Conservation (phyloP, 2,329 filamentous ascomycete species). For the Lojkania enalia region DNA sequence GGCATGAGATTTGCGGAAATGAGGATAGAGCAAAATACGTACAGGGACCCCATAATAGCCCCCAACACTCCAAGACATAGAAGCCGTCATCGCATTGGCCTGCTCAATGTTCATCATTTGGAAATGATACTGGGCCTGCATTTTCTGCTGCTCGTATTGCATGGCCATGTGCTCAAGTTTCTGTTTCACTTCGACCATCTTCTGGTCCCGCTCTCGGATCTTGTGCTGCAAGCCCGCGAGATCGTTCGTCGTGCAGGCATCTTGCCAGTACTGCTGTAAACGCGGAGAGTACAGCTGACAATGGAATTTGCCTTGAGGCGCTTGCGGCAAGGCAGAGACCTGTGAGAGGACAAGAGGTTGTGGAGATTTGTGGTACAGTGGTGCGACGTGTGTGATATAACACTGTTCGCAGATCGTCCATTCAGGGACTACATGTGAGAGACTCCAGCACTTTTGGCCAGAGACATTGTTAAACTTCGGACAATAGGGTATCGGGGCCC, state of each 20-base stretch:
- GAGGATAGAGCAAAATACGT: constrained; percentile 4
- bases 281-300: constrained; percentile 23
- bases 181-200: constrained; percentile 15
- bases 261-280: constrained; percentile 18
- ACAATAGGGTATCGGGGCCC: constrained; percentile 16
- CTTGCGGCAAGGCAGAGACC: neutral
- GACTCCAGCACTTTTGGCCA: constrained; percentile 10
- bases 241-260: constrained; percentile 12
- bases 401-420: constrained; percentile 23
- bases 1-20: too few species aligned
- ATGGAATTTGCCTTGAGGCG: constrained; percentile 10
- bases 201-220: constrained; percentile 12
- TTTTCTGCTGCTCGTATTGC: constrained; percentile 16
- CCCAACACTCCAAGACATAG: constrained; percentile 3
- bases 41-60: constrained; percentile 11
- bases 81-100: constrained; percentile 5
- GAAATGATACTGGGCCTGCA: constrained; percentile 14
- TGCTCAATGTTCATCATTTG: constrained; percentile 15
- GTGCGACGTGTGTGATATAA: constrained; percentile 17
- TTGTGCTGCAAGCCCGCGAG: constrained; percentile 11
- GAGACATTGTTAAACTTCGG: constrained; percentile 5
- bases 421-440: constrained; percentile 12
- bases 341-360: constrained; percentile 8
- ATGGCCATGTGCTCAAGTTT: constrained; percentile 15
- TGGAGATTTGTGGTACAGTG: constrained; percentile 4